These are phyloP conservation scores for Paecilomyces formosus DNA, from an alignment of 2,329 filamentous ascomycete genomes.

Conservation along the genomic window DNA sequence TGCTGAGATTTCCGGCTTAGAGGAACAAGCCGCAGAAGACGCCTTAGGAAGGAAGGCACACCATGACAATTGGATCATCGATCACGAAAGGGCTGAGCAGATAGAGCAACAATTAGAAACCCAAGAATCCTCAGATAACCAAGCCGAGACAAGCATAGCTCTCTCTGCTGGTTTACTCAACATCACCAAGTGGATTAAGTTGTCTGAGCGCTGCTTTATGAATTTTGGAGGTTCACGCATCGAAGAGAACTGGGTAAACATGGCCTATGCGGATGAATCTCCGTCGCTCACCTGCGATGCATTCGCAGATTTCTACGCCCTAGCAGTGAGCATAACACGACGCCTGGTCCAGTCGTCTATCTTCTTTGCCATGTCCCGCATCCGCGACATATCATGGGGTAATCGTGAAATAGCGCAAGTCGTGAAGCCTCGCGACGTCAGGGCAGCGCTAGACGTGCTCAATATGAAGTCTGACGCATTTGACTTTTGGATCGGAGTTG, in stretches of 20 bases:
- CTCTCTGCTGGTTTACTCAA: constrained; percentile 53
- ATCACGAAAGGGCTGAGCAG: constrained; percentile 19
- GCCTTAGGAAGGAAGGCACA: constrained; percentile 53
- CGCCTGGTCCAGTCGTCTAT: constrained; percentile 63
- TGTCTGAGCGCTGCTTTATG: constrained; percentile 69
- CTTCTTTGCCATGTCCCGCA: constrained; percentile 62
- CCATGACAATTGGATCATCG: constrained; percentile 61
- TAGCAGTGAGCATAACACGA: constrained; percentile 61
- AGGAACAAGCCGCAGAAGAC: constrained; percentile 59
- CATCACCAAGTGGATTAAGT: constrained; percentile 51
- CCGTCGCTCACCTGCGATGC: constrained; percentile 70
- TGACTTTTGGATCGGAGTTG: constrained; percentile 45
- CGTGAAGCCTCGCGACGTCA: constrained; percentile 45
- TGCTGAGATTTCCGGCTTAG: constrained; percentile 57
- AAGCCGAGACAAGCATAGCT: constrained; percentile 22
- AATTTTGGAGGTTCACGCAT: constrained; percentile 50
- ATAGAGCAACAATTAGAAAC: constrained; percentile 19
- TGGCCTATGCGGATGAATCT: constrained; percentile 45
- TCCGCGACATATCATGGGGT: constrained; percentile 43
- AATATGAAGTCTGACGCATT: constrained; percentile 40
- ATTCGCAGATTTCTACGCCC: constrained; percentile 65
- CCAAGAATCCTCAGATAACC: constrained; percentile 18
- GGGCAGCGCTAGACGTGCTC: constrained; percentile 48
- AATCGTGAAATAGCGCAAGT: constrained; percentile 21
- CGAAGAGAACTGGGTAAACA: constrained; percentile 60